These are phyloP conservation scores for Cardamine resedifolia DNA, from an alignment of 345 rosid genomes.

Conservation along the genomic window DNA sequence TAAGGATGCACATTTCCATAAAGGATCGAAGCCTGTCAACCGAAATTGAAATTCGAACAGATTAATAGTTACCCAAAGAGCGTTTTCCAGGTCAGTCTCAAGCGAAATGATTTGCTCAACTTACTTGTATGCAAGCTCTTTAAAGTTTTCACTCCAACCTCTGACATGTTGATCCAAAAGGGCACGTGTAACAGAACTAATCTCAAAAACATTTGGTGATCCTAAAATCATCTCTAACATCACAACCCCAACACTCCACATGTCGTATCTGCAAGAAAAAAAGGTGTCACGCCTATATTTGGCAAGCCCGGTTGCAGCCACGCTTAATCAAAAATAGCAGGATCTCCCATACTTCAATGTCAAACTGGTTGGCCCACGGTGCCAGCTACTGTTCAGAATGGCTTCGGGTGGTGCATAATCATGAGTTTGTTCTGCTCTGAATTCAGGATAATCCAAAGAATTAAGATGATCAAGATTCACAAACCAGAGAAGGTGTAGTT, in stretches of 20 bases:
- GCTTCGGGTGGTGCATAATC: slow-evolving; percentile 93
- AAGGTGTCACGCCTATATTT: slow-evolving; percentile 1
- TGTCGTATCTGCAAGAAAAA: slow-evolving; percentile 63
- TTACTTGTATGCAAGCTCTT: slow-evolving; percentile 92
- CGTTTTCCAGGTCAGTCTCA: neutral
- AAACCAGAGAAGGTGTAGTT: slow-evolving; percentile 4
- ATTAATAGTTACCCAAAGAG: slow-evolving; percentile 4
- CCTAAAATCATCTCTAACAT: slow-evolving; percentile 90
- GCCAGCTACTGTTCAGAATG: slow-evolving; percentile 76
- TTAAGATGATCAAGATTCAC: slow-evolving; percentile 8
- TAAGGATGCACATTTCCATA: slow-evolving; percentile 89
- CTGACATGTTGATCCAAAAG: slow-evolving; percentile 80
- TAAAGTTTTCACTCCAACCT: slow-evolving; percentile 82
- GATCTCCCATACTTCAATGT: slow-evolving; percentile 58
- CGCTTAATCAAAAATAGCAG: neutral
- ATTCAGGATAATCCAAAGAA: slow-evolving; percentile 24
- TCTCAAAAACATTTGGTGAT: slow-evolving; percentile 82
- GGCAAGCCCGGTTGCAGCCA: slow-evolving; percentile 2
- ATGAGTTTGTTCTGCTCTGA: slow-evolving; percentile 85
- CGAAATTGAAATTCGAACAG: slow-evolving; percentile 9
- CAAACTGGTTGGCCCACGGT: slow-evolving; percentile 57
- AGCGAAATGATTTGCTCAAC: slow-evolving; percentile 22
- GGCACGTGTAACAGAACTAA: slow-evolving; percentile 62
- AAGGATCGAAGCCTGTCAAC: slow-evolving; percentile 72
- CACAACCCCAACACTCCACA: slow-evolving; percentile 98